Percentiles rank a stretch among this genome's conserved stretches.
These are phyloP conservation scores for Schizothecium vesticola DNA, from an alignment of 495 filamentous ascomycete genomes.

Conservation along the genomic window DNA sequence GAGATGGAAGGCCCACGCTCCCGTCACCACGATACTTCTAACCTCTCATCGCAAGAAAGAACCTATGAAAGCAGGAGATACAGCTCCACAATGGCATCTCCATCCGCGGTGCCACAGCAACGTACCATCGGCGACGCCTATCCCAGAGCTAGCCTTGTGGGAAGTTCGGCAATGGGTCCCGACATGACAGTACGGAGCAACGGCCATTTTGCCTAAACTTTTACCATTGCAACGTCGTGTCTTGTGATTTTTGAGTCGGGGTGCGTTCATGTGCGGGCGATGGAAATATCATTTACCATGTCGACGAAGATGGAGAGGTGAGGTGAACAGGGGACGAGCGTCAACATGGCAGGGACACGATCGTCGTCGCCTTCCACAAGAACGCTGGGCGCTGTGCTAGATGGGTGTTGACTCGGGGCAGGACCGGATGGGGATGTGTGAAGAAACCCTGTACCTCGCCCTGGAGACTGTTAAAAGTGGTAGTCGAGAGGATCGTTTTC, in stretches of 20 bases:
- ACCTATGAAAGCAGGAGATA: neutral
- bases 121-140: neutral
- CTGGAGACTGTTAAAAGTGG: neutral
- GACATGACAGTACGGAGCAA: neutral
- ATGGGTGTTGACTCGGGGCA: neutral
- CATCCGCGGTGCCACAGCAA: neutral
- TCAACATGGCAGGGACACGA: neutral
- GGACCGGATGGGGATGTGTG: neutral
- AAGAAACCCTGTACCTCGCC: neutral
- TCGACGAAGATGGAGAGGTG: neutral
- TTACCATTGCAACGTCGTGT: neutral
- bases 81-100: neutral
- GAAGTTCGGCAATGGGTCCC: neutral
- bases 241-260: neutral
- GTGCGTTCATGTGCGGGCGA: neutral
- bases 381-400: neutral
- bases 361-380: neutral
- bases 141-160: neutral
- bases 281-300: neutral
- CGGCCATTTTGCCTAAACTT: slow-evolving; percentile 15
- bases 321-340: neutral
- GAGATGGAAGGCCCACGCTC: neutral
- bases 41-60: neutral
- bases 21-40: neutral
- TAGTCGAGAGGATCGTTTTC: neutral